phyloP scores from a whole-genome alignment of 495 filamentous ascomycete genomes.

The Polyplosphaeria fusca region DNA sequence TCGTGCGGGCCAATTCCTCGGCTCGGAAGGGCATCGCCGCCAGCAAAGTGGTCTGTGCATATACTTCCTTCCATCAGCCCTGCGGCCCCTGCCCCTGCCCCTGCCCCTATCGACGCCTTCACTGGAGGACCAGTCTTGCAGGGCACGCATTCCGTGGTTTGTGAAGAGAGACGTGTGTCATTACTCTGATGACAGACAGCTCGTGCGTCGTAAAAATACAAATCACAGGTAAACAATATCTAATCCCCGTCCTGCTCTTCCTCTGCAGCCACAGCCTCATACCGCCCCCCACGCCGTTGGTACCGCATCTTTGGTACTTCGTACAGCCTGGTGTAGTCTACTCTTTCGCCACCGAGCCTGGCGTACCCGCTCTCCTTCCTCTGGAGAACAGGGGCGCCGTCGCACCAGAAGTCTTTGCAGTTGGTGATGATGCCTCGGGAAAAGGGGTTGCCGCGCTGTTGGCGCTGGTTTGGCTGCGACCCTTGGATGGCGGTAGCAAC shows the following conservation, averaged over 20 bases:
- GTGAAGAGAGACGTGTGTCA: too few species aligned
- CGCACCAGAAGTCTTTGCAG: slow-evolving; percentile 95
- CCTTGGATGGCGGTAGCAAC: slow-evolving; percentile 59
- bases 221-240: neutral
- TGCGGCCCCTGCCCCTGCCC: too few species aligned
- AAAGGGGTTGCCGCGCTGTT: slow-evolving; percentile 70
- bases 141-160: too few species aligned
- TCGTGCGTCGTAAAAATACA: neutral
- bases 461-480: slow-evolving; percentile 60
- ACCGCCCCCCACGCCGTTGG: slow-evolving; percentile 27
- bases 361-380: slow-evolving; percentile 68
- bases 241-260: slow-evolving; percentile 21
- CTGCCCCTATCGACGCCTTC: too few species aligned
- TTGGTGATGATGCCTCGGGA: slow-evolving; percentile 77
- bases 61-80: too few species aligned
- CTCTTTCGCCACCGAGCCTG: slow-evolving; percentile 68
- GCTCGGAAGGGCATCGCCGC: neutral
- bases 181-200: too few species aligned
- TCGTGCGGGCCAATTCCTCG: too few species aligned
- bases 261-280: slow-evolving; percentile 31
- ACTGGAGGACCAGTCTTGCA: too few species aligned
- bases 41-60: neutral
- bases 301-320: slow-evolving; percentile 65
- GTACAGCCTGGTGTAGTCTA: slow-evolving; percentile 89
- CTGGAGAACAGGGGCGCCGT: slow-evolving; percentile 77